Percentiles rank a stretch among this genome's conserved stretches.
These are phyloP conservation scores for Plasmodium knowlesi DNA, from an alignment of 169 alveolate genomes.

Conservation along the genomic window DNA sequence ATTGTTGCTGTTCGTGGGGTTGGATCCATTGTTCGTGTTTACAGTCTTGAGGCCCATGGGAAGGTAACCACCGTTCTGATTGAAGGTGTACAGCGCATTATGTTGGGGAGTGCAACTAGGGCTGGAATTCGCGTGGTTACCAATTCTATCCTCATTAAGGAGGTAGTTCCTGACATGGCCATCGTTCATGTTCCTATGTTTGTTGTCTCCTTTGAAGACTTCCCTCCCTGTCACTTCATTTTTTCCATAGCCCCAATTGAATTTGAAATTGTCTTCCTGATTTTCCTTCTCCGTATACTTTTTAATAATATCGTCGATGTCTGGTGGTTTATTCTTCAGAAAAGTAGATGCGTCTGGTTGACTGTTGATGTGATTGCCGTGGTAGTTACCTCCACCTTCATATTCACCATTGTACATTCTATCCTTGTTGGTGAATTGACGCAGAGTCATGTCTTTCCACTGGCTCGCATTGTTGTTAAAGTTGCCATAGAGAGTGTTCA, in stretches of 20 bases:
- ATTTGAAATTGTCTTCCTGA: neutral
- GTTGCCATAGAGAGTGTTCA: neutral
- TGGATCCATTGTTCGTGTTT: neutral
- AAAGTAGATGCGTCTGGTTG: neutral
- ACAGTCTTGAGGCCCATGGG: neutral
- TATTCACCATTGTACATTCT: neutral
- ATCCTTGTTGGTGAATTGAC: neutral
- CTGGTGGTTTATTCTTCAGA: neutral
- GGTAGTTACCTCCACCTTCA: neutral
- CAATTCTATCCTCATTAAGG: neutral
- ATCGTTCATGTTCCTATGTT: neutral
- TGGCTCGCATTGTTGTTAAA: neutral
- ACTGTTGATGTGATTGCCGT: neutral
- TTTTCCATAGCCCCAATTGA: neutral
- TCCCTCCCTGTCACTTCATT: neutral
- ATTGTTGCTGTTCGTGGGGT: neutral
- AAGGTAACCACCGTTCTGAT: neutral
- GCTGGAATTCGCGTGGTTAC: neutral
- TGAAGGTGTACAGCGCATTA: neutral
- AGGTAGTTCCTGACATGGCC: neutral
- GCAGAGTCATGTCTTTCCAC: neutral
- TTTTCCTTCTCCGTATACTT: slow-evolving; percentile 21
- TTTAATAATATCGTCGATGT: slow-evolving; percentile 34
- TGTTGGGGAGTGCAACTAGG: neutral
- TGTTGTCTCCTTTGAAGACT: neutral